Base-by-base conservation (phyloP, 2,329 filamentous ascomycete species). In the Alternaria triticina region DNA sequence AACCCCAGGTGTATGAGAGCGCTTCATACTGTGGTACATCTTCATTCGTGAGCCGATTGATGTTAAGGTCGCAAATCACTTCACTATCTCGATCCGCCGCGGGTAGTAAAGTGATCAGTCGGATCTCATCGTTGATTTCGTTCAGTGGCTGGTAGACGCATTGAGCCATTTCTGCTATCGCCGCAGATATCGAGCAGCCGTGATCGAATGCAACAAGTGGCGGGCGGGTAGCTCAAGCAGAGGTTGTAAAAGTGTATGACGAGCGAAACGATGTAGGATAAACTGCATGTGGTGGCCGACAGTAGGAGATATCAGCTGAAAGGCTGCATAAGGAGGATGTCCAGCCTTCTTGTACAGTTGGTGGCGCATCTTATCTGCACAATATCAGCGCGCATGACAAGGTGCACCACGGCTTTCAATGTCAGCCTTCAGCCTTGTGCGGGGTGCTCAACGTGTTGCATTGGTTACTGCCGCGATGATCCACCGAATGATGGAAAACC, bases 31-130 rank as follows among this genome's bases (percentile, higher is more conserved):
- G 40, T 22, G 40, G 54, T 0, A 46, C 5, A 4, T 56, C 12
- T 13, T 45, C 43, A 6, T 33, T 7, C 6, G 40, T 28, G 2
- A 56, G 36, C 5, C 47, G 57, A 30, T 30, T 25, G 30, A 33
- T 52, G n/a, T 12, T 45, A 13, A 59, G 3, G 20, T 54, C 25
- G 49, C 57, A 59, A 13, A 59, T 45, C n/a, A 59, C 33, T 52
- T 52, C 46, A 23, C 46, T 33, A 9, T 33, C 33, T 17, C 46
- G 23, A 45, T 52, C 25, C 4, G 30, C 11, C 6, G 49, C 25
- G 7, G 57, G 49, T 25, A 59, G n/a, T 15, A 59, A 22, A 6
- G 57, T 59, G 20, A 54, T 6, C 8, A 59, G 17, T 3, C 57
- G 45, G 15, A 59, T 59, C 3, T 36, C 27, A 11, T 45, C 8